Base-by-base conservation (phyloP, 2,329 filamentous ascomycete species). In the Fonsecaea pedrosoi region DNA sequence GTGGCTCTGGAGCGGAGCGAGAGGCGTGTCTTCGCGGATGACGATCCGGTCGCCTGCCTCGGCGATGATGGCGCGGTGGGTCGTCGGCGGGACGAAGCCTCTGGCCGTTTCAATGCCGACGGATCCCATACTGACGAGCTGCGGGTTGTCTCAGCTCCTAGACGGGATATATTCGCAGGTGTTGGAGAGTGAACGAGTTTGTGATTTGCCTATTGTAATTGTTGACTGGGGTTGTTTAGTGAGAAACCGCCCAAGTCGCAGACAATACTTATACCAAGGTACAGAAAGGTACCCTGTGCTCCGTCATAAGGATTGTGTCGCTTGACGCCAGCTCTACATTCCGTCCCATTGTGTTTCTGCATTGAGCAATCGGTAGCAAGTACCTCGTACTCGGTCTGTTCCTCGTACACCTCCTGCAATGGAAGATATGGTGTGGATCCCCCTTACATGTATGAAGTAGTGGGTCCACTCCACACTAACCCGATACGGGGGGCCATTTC, bases 11-110 rank as follows among this genome's bases (percentile, higher is more conserved):
- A 64, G 54, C 61, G 61, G 55, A 21, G 53, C 25, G 2, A 59
- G 21, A 40, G 61, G 61, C 3, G 61, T 60, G 30, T 61, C 54
- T 15, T 64, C 61, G 53, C 61, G 54, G 18, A 64, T 64, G 35
- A 30, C 21, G 3, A 64, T 32, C 3, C 30, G 53, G 10, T 48
- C 42, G 7, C 42, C 42, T 9, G 42, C 21, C 42, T 48, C 42
- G 0, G 42, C 42, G 10, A 48, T 25, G n/a, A 48, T 48, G 7
- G 42, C 42, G 10, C 42, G 42, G 2, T 48, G 42, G 10, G 42
- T 48, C n/a, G n/a, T 48, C 25, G 42, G 42, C 2, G 42, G 42
- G n/a, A 48, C 8, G 42, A 48, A 21, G 42, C 42, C 42, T 4
- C 7, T 21, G 42, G 38, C 38, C 5, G 38, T 42, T 42, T 48